phyloP scores from a whole-genome alignment of 2,329 filamentous ascomycete genomes.

The Colletotrichum costaricense region DNA sequence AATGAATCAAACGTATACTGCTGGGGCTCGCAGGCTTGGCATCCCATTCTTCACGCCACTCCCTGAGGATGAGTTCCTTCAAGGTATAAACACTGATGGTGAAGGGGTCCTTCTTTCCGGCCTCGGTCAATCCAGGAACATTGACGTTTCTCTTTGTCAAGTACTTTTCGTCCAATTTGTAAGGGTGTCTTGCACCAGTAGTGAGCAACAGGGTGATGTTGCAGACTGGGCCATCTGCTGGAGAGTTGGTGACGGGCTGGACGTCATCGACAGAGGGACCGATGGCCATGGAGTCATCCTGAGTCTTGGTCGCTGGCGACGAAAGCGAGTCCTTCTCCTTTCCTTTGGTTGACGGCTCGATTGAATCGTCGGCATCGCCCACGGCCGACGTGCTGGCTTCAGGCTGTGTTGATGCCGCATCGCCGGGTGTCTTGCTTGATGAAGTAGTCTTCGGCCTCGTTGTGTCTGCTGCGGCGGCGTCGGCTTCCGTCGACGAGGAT shows the following conservation, averaged over 20 bases:
- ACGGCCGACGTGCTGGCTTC: neutral
- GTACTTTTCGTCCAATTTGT: conserved; percentile 90
- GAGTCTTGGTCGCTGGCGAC: conserved; percentile 44
- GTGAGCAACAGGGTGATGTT: conserved; percentile 87
- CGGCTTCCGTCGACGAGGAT: conserved; percentile 29
- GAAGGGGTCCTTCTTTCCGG: conserved; percentile 78
- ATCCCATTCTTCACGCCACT: conserved; percentile 96
- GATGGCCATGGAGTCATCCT: conserved; percentile 54
- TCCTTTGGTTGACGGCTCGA: conserved; percentile 42
- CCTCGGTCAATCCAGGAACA: conserved; percentile 73
- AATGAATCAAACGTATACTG: conserved; percentile 90
- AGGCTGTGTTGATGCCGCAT: conserved; percentile 11
- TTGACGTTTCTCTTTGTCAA: conserved; percentile 82
- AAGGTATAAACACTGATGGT: conserved; percentile 93
- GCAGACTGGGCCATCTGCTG: conserved; percentile 60
- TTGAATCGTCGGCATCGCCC: conserved; percentile 30
- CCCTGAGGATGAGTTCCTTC: conserved; percentile 92
- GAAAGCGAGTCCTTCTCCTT: conserved; percentile 47
- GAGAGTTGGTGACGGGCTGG: conserved; percentile 45
- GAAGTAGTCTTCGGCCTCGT: conserved; percentile 9
- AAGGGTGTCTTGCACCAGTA: conserved; percentile 85
- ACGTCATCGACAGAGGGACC: conserved; percentile 57
- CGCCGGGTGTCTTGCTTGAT: conserved; percentile 7
- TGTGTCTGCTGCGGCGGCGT: conserved; percentile 20
- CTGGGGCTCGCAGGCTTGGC: conserved; percentile 85